Evolutionary conservation across 306 rosid genomes (phyloP).

Genomic region (Vigna angularis): DNA sequence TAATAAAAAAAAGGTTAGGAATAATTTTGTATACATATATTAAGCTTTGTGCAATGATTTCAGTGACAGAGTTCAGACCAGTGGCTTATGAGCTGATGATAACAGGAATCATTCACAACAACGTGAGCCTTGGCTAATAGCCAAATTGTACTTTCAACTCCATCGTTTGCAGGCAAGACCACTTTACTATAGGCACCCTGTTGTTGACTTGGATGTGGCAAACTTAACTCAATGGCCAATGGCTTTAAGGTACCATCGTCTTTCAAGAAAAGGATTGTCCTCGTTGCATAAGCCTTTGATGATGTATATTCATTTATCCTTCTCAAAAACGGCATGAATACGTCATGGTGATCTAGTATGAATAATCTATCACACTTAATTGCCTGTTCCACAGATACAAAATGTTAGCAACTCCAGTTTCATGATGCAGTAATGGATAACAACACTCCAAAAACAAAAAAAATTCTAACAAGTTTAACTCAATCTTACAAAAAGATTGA

Average conservation of each 20-base stretch:
- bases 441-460: too few relatives aligned
- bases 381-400: constrained; percentile 52
- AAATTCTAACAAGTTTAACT: too few relatives aligned
- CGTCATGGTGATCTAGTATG: constrained; percentile 74
- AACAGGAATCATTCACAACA: constrained; percentile 64
- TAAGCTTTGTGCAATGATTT: too few relatives aligned
- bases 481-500: too few relatives aligned
- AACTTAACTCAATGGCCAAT: constrained; percentile 72
- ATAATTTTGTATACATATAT: neutral
- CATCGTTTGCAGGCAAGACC: constrained; percentile 52
- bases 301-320: constrained; percentile 53
- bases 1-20: neutral
- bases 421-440: too few relatives aligned
- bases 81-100: constrained; percentile 76
- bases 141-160: constrained; percentile 64
- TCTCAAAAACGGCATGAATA: constrained; percentile 63
- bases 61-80: constrained; percentile 44
- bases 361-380: constrained; percentile 47
- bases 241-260: constrained; percentile 73
- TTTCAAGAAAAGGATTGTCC: constrained; percentile 72
- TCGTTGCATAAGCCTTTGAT: constrained; percentile 65
- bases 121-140: constrained; percentile 75
- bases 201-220: constrained; percentile 65
- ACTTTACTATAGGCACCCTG: constrained; percentile 59
- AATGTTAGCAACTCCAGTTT: neutral